phyloP scores from a whole-genome alignment of 495 filamentous ascomycete species.

The Tetracladium marchalianum region DNA sequence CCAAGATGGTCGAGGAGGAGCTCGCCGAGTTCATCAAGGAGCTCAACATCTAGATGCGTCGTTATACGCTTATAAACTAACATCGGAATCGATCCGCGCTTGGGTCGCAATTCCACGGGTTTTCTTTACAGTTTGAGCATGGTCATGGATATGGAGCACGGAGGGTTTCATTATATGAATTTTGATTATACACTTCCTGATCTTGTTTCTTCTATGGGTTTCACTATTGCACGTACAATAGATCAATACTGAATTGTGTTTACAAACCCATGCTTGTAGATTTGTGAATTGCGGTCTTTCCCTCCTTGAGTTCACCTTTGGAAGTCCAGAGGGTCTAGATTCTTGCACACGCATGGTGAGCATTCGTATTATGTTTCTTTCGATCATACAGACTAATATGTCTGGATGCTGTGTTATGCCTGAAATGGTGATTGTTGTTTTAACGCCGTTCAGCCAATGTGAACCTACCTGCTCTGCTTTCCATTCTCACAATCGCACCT shows the following conservation, averaged over 20 bases:
- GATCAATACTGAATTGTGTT: constrained; percentile 10
- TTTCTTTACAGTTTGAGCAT: constrained; percentile 18
- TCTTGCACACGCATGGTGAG: too few species aligned
- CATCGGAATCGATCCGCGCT: constrained; percentile 1
- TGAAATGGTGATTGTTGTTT: background rate
- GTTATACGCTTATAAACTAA: constrained; percentile 2
- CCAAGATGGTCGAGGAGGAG: constrained; percentile 51
- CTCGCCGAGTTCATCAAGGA: constrained; percentile 57
- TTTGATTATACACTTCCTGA: constrained; percentile 21
- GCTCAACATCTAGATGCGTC: constrained; percentile 12
- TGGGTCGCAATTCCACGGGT: background rate
- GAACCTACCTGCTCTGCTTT: too few species aligned
- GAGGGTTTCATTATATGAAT: constrained; percentile 19
- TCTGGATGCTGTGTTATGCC: background rate
- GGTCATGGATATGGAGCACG: constrained; percentile 14
- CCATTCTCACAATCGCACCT: background rate
- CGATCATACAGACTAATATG: too few species aligned
- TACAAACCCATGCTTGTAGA: background rate
- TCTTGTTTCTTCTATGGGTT: constrained; percentile 9
- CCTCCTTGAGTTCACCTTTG: background rate
- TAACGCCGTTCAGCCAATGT: too few species aligned
- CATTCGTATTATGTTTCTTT: too few species aligned
- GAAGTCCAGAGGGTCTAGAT: background rate
- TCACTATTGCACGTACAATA: constrained; percentile 14
- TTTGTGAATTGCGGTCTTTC: background rate